A percentile compares a stretch with the other conserved stretches of the same genome.
phyloP scores from a whole-genome alignment of 495 filamentous ascomycete genomes.

The Massariosphaeria phaeospora region DNA sequence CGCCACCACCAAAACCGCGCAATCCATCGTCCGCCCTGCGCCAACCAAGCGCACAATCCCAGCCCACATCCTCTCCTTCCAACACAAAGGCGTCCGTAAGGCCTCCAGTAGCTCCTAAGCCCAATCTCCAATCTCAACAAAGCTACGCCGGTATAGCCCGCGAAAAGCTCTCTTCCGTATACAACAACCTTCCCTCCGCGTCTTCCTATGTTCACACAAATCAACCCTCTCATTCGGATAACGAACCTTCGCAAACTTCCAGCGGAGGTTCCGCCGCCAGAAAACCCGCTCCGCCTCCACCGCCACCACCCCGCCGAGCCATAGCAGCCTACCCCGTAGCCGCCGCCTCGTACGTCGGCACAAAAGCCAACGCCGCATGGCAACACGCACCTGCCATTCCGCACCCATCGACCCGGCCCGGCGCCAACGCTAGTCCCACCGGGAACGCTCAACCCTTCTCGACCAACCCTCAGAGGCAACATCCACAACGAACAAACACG shows the following conservation, averaged over 20 bases:
- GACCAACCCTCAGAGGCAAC: conserved; percentile 8
- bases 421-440: conserved; percentile 9
- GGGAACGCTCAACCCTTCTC: conserved; percentile 9
- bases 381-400: conserved; percentile 29
- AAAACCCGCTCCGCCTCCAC: conserved; percentile 40
- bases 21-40: conserved; percentile 18
- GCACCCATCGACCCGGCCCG: conserved; percentile 28
- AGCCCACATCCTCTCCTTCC: conserved; percentile 7
- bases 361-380: conserved; percentile 28
- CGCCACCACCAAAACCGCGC: conserved; percentile 38
- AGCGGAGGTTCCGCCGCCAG: not conserved
- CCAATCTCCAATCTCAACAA: conserved; percentile 2
- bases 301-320: conserved; percentile 12
- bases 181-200: conserved; percentile 47
- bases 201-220: conserved; percentile 27
- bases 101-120: conserved; percentile 2
- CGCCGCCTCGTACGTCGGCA: conserved; percentile 44
- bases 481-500: conserved; percentile 13
- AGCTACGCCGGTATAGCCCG: conserved; percentile 34
- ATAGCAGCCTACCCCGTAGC: conserved; percentile 43
- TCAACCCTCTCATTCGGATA: conserved; percentile 11
- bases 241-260: not conserved
- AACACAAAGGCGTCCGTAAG: too few relatives aligned
- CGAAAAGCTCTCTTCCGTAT: conserved; percentile 44
- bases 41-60: conserved; percentile 10